Base-by-base conservation (phyloP, 2,329 filamentous ascomycete genomes). In the Lecanicillium sp. region DNA sequence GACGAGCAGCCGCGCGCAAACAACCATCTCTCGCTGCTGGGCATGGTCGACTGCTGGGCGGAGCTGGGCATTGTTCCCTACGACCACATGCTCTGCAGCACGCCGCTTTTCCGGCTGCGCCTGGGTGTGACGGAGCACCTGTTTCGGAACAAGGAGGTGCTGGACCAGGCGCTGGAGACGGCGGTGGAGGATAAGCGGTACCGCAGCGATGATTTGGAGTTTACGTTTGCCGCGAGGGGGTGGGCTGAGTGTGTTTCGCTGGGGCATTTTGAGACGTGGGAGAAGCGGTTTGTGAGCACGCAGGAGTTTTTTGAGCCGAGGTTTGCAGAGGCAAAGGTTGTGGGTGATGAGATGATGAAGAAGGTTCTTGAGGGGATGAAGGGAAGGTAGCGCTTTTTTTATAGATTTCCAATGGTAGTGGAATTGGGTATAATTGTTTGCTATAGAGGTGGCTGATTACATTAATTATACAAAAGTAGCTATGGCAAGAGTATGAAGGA, bases 81-180 rank as follows among this genome's bases (percentile, higher is more conserved):
- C 60, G 90, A 98, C 62, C 94, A 98, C 68, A 98, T 98, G 89
- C 94, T 98, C 50, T 98, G 92, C 67, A 95, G 88, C 38, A 98
- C 92, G 29, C 92, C 92, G 66, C 77, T 96, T 33, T 98, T 98
- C 69, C 84, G 92, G 36, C 78, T 98, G 47, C 95, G 92, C 78
- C 75, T 98, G 25, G 92, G 92, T 41, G 94, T 95, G n/a, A 90
- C 89, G 1, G 92, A 98, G 64, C 90, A 94, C 57, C 71, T 98
- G 28, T 98, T 95, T 68, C 82, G 88, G 47, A 88, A 89, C 53
- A 72, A 77, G 14, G 76, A 75, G 3, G 69, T 95, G 37, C 77
- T 98, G 12, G 83, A 94, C 36, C 87, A 92, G 56, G 83, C 84
- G 17, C 76, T 98, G 50, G 75, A 83, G 35, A 92, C 87, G 7